Evolutionary conservation across 495 filamentous ascomycete genomes (phyloP).

Genomic region (Trichoderma asperelloides): DNA sequence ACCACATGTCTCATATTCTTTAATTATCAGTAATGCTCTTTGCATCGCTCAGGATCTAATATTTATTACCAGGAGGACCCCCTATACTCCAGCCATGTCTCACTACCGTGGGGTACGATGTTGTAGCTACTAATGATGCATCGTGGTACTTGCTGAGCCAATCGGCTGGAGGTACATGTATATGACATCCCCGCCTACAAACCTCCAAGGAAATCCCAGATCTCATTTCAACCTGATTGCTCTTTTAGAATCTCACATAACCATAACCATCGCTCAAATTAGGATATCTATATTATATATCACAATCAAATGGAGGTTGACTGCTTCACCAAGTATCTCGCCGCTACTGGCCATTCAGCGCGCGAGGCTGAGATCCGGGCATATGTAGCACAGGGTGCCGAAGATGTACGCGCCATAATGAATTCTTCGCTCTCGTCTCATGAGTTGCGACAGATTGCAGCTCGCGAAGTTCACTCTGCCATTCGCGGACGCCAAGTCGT

Average conservation of each 20-base stretch:
- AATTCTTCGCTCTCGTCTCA: not conserved
- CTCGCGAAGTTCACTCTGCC: not conserved
- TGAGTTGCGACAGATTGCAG: not conserved
- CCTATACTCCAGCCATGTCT: too few relatives aligned
- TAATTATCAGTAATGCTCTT: too few relatives aligned
- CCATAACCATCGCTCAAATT: not conserved
- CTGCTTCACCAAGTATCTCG: not conserved
- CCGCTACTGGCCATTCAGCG: not conserved
- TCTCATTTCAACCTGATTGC: not conserved
- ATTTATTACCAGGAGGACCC: too few relatives aligned
- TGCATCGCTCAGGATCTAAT: too few relatives aligned
- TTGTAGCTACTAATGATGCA: too few relatives aligned
- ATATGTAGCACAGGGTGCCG: not conserved
- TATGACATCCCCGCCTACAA: not conserved
- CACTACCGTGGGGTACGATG: too few relatives aligned
- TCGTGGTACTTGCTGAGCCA: not conserved
- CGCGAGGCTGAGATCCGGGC: not conserved
- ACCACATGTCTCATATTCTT: too few relatives aligned
- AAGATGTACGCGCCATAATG: not conserved
- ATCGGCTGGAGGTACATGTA: not conserved
- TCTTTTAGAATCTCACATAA: not conserved
- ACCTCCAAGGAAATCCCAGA: not conserved
- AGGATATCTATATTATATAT: not conserved
- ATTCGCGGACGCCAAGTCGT: not conserved
- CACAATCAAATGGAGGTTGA: not conserved